phyloP scores from a whole-genome alignment of 192 early-diverging fungal species.

The Kappamyces sp. region DNA sequence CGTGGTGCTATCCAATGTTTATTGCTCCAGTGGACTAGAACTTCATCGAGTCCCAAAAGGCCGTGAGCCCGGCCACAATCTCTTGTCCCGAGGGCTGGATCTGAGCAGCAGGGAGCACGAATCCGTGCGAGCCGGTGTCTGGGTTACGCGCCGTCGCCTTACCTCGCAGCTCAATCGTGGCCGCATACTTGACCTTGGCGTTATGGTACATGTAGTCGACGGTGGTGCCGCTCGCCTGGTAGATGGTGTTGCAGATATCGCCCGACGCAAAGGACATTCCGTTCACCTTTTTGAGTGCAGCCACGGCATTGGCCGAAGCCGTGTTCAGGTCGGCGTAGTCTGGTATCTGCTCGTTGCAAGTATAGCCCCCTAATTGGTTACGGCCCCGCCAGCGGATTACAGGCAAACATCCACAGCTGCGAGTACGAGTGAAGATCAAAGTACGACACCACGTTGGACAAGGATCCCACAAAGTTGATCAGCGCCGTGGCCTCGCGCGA shows the following conservation, averaged over 20 bases:
- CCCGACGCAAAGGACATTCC: conserved; percentile 14
- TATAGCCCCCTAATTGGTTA: conserved; percentile 17
- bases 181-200: conserved; percentile 21
- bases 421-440: conserved; percentile 49
- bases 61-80: conserved; percentile 17
- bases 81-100: conserved; percentile 27
- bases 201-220: conserved; percentile 20
- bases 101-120: conserved; percentile 21
- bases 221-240: conserved; percentile 28
- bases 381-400: conserved; percentile 20
- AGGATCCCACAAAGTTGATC: conserved; percentile 30
- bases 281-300: conserved; percentile 12
- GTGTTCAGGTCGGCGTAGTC: conserved; percentile 20
- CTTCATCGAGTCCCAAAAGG: conserved; percentile 17
- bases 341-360: conserved; percentile 13
- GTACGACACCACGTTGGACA: conserved; percentile 36
- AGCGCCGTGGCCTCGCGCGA: conserved; percentile 42
- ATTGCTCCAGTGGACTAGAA: background rate
- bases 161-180: conserved; percentile 26
- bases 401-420: conserved; percentile 51
- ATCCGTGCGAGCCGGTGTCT: conserved; percentile 14
- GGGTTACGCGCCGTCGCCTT: background rate
- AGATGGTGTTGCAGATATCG: conserved; percentile 22
- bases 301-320: conserved; percentile 17
- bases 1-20: too few relatives aligned